Percentiles rank a stretch among this genome's conserved stretches.
These are phyloP conservation scores for Colletotrichum musicola DNA, from an alignment of 2,329 filamentous ascomycete genomes.

Conservation along the genomic window DNA sequence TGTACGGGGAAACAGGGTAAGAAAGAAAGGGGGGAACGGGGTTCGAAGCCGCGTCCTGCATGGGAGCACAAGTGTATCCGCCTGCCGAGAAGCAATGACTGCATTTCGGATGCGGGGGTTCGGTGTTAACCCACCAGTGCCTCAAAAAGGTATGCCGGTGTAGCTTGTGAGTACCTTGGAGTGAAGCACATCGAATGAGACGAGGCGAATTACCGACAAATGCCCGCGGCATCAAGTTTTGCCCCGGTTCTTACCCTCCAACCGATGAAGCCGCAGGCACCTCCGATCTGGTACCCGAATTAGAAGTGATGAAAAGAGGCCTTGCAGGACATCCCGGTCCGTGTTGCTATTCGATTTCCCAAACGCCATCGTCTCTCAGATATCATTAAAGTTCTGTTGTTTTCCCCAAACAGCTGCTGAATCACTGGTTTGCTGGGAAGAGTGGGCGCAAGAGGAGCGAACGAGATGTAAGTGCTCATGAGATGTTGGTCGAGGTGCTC, in stretches of 20 bases:
- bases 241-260: slow-evolving; percentile 3
- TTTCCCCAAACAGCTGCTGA: too few relatives aligned
- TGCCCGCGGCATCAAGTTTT: slow-evolving; percentile 1
- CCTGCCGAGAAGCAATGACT: neutral
- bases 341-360: neutral
- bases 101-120: slow-evolving; percentile 18
- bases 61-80: too few relatives aligned
- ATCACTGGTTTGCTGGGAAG: too few relatives aligned
- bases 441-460: too few relatives aligned
- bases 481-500: neutral
- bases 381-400: too few relatives aligned
- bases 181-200: slow-evolving; percentile 9
- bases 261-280: neutral
- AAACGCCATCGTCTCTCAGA: too few relatives aligned
- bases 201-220: slow-evolving; percentile 10
- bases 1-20: neutral
- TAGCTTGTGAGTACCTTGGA: slow-evolving; percentile 1
- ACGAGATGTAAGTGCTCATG: neutral
- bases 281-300: neutral
- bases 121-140: slow-evolving; percentile 8
- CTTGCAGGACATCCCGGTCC: neutral
- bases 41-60: too few relatives aligned
- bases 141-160: slow-evolving; percentile 6
- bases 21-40: too few relatives aligned
- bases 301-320: neutral